These are phyloP conservation scores for Saturnispora kantuleensis DNA, from an alignment of 805 yeast genomes.

Conservation along the genomic window DNA sequence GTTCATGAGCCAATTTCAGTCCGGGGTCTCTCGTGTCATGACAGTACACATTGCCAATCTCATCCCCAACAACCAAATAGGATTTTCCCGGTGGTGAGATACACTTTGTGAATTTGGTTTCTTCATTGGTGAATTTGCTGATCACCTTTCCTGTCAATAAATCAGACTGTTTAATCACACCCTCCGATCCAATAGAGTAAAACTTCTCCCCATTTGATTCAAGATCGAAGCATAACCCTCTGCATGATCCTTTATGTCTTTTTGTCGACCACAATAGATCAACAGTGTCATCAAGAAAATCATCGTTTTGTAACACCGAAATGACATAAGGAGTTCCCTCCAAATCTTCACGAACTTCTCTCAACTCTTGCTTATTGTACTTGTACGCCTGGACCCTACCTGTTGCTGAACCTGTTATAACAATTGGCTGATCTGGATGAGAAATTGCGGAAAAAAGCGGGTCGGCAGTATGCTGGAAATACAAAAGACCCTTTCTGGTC, in stretches of 20 bases:
- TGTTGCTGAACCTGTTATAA: constrained; percentile 68
- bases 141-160: constrained; percentile 68
- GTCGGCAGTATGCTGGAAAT: constrained; percentile 36
- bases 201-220: constrained; percentile 39
- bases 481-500: constrained; percentile 30
- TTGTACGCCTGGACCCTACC: constrained; percentile 60
- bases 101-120: constrained; percentile 30
- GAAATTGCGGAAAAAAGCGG: constrained; percentile 71
- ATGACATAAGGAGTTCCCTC: constrained; percentile 23
- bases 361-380: constrained; percentile 44
- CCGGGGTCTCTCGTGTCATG: constrained; percentile 47
- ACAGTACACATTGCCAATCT: constrained; percentile 56
- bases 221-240: constrained; percentile 60
- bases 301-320: constrained; percentile 20
- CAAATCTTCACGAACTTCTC: constrained; percentile 24
- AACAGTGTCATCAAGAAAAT: constrained; percentile 21
- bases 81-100: constrained; percentile 37
- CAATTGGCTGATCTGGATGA: constrained; percentile 61
- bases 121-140: constrained; percentile 31
- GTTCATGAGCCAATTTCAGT: constrained; percentile 32
- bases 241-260: constrained; percentile 82
- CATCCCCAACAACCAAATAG: constrained; percentile 53
- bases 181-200: constrained; percentile 72
- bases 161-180: constrained; percentile 63
- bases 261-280: constrained; percentile 67